Evolutionary conservation across 768 basidiomycete genomes (phyloP).

Genomic region (Phaeotremella skinneri): DNA sequence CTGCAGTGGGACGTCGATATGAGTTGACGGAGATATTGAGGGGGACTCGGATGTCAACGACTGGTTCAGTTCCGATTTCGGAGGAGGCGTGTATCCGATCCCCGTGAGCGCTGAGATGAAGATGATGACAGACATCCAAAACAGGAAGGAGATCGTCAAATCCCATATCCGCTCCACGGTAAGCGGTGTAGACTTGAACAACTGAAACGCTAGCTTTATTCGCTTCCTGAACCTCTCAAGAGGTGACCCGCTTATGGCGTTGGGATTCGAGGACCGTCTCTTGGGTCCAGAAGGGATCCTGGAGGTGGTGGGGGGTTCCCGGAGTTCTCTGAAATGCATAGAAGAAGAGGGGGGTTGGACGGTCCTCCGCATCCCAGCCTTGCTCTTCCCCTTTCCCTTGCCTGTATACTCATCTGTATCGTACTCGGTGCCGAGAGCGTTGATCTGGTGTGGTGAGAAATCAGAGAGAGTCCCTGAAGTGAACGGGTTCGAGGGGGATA

Average conservation of each 20-base stretch:
- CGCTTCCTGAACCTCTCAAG: not conserved
- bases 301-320: too few relatives aligned
- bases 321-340: not conserved
- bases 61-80: not conserved
- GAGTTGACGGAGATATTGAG: not conserved
- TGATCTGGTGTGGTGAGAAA: not conserved
- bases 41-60: not conserved
- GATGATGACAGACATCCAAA: not conserved
- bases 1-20: not conserved
- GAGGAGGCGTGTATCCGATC: not conserved
- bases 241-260: not conserved
- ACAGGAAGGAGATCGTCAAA: not conserved
- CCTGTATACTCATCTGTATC: not conserved
- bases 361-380: too few relatives aligned
- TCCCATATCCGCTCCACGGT: not conserved
- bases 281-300: not conserved
- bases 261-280: not conserved
- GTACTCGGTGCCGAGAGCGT: not conserved
- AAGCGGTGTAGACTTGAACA: not conserved
- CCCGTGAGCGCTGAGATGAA: not conserved
- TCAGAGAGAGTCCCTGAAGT: constrained; percentile 3
- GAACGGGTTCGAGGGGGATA: constrained; percentile 23
- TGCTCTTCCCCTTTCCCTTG: not conserved
- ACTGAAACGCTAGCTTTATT: not conserved
- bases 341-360: not conserved